Percentiles rank a stretch among this genome's conserved stretches.
Conservation (phyloP, 2,329 filamentous ascomycete genomes). For the Cercospora nicotianae region DNA sequence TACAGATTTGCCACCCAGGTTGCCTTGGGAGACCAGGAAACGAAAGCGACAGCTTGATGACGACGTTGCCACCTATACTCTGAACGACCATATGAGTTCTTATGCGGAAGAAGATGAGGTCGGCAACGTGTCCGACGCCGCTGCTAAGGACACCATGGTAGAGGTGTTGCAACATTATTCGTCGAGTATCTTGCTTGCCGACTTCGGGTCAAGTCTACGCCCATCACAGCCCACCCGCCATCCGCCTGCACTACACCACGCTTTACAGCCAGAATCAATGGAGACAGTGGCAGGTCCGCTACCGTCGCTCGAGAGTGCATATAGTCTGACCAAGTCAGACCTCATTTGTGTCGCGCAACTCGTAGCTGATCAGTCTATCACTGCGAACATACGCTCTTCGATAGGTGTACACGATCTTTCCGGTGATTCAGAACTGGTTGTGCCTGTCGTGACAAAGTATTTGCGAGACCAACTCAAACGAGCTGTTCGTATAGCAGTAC, state of each 20-base stretch:
- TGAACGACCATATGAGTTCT: not conserved
- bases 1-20: slow-evolving; percentile 25
- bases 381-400: not conserved
- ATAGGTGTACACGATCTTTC: not conserved
- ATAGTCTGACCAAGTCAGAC: slow-evolving; percentile 33
- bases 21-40: slow-evolving; percentile 33
- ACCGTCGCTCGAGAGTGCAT: slow-evolving; percentile 19
- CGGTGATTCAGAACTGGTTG: not conserved
- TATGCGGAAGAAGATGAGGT: slow-evolving; percentile 9
- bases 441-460: not conserved
- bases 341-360: slow-evolving; percentile 39
- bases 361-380: slow-evolving; percentile 35
- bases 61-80: not conserved
- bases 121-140: not conserved
- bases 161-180: not conserved
- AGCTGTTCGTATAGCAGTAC: slow-evolving; percentile 19
- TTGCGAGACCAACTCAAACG: slow-evolving; percentile 1
- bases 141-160: not conserved
- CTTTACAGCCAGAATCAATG: slow-evolving; percentile 2
- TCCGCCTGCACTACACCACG: not conserved
- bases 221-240: not conserved
- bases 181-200: not conserved
- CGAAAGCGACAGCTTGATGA: slow-evolving; percentile 28
- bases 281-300: slow-evolving; percentile 17
- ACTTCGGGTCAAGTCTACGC: not conserved